Base-by-base conservation (phyloP, 352 stramenopile species). In the Pythium brassicae region DNA sequence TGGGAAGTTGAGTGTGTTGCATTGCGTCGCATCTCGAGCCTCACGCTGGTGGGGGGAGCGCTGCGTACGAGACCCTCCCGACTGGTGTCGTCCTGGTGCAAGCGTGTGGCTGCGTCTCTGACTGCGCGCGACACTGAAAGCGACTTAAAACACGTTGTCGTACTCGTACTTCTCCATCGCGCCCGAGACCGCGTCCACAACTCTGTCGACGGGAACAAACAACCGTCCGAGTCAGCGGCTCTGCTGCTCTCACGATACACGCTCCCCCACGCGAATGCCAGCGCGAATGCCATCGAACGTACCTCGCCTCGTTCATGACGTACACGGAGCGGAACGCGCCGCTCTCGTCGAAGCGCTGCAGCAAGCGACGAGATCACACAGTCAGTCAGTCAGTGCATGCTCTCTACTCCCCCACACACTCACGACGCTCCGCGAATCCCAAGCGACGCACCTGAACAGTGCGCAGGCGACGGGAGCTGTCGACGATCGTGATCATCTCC, bases 91-190 rank as follows among this genome's bases (percentile, higher is more conserved):
- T n/a, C n/a, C n/a, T n/a, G n/a, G n/a, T n/a, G n/a, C n/a, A n/a
- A 37, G 14, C 32, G 1, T 17, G n/a, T 42, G n/a, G 39, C 25
- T 45, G 4, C 20, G 29, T 3, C 22, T 34, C 19, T 10, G 3
- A 22, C 15, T 5, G 17, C 23, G n/a, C 9, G 19, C 19, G 29
- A 17, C n/a, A 53, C 27, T 25, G 26, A 15, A 3, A 10, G 11
- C 4, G 35, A n/a, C 40, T 73, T 63, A 93, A 58, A 94, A 92
- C 32, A 89, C 69, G 61, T 87, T 89, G 60, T 92, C 83, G 62
- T 89, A 92, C 60, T 92, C 83, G 63, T 89, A 92, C 53, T 90
- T 91, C 54, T 93, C 82, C 83, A 95, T 90, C 27, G 86, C 86
- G 4, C 86, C 86, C 10, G 86, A 95, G 20, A 95, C 86, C 3